Percentiles rank a stretch among this genome's conserved stretches.
These are phyloP conservation scores for Talaromyces verruculosus DNA, from an alignment of 2,329 filamentous ascomycete species.

Conservation along the genomic window DNA sequence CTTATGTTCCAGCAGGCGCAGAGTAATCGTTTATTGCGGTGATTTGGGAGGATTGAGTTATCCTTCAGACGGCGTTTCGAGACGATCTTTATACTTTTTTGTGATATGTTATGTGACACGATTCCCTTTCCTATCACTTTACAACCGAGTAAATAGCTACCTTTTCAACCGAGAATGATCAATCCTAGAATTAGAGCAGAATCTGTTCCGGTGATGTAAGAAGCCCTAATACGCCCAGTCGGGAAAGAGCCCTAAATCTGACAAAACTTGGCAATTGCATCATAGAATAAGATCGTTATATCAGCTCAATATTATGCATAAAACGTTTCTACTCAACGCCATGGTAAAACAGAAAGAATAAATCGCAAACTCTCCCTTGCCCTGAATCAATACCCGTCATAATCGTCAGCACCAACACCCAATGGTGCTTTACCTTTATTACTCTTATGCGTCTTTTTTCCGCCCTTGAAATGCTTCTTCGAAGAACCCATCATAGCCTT, in stretches of 20 bases:
- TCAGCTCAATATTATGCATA: slow-evolving; percentile 1
- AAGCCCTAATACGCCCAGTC: background rate
- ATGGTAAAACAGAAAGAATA: background rate
- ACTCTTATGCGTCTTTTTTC: slow-evolving; percentile 38
- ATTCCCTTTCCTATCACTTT: background rate
- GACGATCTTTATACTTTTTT: slow-evolving; percentile 2
- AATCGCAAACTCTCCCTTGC: background rate
- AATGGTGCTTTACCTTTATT: slow-evolving; percentile 29
- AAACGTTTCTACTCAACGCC: background rate
- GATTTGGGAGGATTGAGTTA: background rate
- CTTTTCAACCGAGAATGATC: background rate
- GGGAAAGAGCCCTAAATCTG: background rate
- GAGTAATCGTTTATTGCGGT: slow-evolving; percentile 20
- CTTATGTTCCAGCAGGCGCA: slow-evolving; percentile 22
- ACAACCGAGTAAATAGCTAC: background rate
- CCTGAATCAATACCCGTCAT: slow-evolving; percentile 15
- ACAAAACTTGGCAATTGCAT: background rate
- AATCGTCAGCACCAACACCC: slow-evolving; percentile 18
- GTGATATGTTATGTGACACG: slow-evolving; percentile 12
- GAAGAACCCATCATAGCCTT: slow-evolving; percentile 55
- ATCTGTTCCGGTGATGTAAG: background rate
- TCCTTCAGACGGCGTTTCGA: slow-evolving; percentile 2
- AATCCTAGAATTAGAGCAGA: background rate
- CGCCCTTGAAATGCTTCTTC: slow-evolving; percentile 74
- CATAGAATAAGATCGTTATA: background rate